Evolutionary conservation across 2,329 filamentous ascomycete species (phyloP), one percentile per base, ranked within the genome.

Genomic region (Dactylellina parvicollis): DNA sequence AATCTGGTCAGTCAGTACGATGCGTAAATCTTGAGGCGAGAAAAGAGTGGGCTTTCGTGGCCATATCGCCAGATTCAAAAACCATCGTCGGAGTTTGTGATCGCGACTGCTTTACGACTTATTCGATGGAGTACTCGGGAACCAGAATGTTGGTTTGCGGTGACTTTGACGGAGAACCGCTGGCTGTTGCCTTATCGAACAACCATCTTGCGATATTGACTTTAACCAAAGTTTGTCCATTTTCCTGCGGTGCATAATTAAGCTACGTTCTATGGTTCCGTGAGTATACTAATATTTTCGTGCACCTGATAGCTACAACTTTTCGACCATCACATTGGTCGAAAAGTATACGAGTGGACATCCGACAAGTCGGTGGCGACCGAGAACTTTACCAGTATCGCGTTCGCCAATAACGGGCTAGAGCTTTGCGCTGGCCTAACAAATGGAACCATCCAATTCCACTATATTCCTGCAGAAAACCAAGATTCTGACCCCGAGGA

Each of bases 1-100:
- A 73, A 22, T 55, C 34, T 4, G 32, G 32, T 38, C 49, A 66
- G 34, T 42, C 46, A n/a, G n/a, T 73, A 30, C 49, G 26, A 22
- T 66, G 59, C 32, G 28, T 40, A 8, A 52, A 61, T 36, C 34
- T 73, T 7, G 69, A 73, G n/a, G 24, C 36, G 9, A 52, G 47
- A 34, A 73, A 61, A 18, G 69, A 73, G 26, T 73, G 69, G 69
- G 69, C 69, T 14, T 73, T 73, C 26, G 69, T 73, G 44, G 69
- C 54, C 10, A 30, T 66, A 49, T 73, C 69, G 3, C 69, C 69
- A 9, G 60, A 73, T 55, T 61, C 69, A 4, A 60, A 55, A 20
- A 66, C 60, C 0, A 61, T 73, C 8, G 54, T 73, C 9, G 69
- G 69, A 16, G 60, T 73, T 2, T 73, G 60, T 30, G 69, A 73